Base-by-base conservation (phyloP, 1,284 basidiomycete genomes). In the Entoloma clypeatum region DNA sequence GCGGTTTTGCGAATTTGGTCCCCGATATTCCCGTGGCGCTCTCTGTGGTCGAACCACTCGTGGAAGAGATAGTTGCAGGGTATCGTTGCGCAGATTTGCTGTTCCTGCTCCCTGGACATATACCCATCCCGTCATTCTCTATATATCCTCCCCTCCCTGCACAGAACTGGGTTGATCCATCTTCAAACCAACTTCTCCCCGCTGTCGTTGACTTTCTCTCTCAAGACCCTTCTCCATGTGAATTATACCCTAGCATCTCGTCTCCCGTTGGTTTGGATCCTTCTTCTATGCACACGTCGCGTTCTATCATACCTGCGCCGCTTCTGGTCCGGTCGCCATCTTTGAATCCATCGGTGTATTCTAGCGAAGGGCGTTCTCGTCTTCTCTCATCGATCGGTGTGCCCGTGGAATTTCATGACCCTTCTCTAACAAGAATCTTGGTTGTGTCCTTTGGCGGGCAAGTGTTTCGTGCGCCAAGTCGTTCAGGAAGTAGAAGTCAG, bases 361-460 rank as follows among this genome's bases (percentile, higher is more conserved):
- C 74, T 0, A 49, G 58, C 0, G 57, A 63, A 35, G 79, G 79
- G 8, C 71, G 82, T n/a, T 53, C 69, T 7, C 57, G 57, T 7
- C 57, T 86, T 21, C 69, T 88, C 3, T 52, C 61, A 2, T 70
- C 70, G 2, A 70, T 86, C 29, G 82, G 81, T 21, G 63, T 89
- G 0, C 81, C 85, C 0, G 36, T 45, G 3, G 51, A 73, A 13
- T 58, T 74, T 5, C 74, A 78, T 36, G 68, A 77, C 43, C 61
- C 67, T 0, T 36, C 54, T 4, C 57, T 51, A 24, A 79, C 74
- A 5, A 81, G 74, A 54, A 74, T 89, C 31, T 67, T 88, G 17
- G 65, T 88, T 21, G 83, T 89, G 8, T 87, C 83, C 2, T 89
- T 89, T 55, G 86, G 86, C 4, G 86, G 86, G 0, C 86, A 88